Evolutionary conservation across 2,329 filamentous ascomycete genomes (phyloP).

Genomic region (Chaetomium strumarium): DNA sequence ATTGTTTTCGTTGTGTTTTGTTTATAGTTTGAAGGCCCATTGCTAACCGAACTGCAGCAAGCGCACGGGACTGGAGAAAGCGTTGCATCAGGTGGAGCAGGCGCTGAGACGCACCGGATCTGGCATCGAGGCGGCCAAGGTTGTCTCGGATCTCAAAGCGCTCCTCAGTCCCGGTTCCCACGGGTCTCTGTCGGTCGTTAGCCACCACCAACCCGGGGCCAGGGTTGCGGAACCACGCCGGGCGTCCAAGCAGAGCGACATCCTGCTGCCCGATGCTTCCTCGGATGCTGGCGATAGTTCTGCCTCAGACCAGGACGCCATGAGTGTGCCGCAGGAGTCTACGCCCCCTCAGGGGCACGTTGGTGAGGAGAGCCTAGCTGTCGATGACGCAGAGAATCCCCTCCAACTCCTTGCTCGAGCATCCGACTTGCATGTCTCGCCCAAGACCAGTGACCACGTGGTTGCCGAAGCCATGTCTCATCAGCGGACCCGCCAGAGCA

Average conservation of each 20-base stretch:
- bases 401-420: conserved; percentile 67
- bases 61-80: conserved; percentile 67
- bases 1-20: neutral
- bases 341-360: conserved; percentile 25
- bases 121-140: conserved; percentile 40
- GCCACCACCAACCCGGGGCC: conserved; percentile 13
- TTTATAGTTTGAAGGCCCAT: neutral
- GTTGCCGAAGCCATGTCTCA: conserved; percentile 19
- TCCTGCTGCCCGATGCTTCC: conserved; percentile 22
- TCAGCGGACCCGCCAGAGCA: conserved; percentile 24
- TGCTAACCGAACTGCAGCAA: conserved; percentile 45
- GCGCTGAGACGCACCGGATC: conserved; percentile 53
- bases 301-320: conserved; percentile 27
- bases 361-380: conserved; percentile 48
- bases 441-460: conserved; percentile 25
- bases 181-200: conserved; percentile 10
- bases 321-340: conserved; percentile 24
- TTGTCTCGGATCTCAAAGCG: conserved; percentile 39
- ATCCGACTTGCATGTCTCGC: conserved; percentile 59
- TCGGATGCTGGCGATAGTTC: conserved; percentile 27
- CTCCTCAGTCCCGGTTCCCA: conserved; percentile 32
- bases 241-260: conserved; percentile 16
- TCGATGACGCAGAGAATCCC: conserved; percentile 71
- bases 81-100: conserved; percentile 67
- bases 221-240: conserved; percentile 14